Base-by-base conservation (phyloP, 2,329 filamentous ascomycete species). In the Botrytis aclada region DNA sequence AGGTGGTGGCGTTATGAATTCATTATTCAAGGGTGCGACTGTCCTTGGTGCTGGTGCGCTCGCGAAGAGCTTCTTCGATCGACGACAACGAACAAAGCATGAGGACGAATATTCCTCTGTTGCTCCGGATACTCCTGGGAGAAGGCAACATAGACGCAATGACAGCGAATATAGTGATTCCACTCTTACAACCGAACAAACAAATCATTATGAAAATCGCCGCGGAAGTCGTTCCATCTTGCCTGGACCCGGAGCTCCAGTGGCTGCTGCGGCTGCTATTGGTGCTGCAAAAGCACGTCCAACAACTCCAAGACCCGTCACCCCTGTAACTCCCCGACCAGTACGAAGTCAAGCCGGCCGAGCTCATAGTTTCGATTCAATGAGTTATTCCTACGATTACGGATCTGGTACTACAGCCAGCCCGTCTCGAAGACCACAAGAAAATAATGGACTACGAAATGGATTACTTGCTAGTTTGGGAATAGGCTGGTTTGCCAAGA, bases 401-500 rank as follows among this genome's bases (percentile, higher is more conserved):
- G 65, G 65, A 69, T 89, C 88, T 0, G 87, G 88, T 71, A 65
- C 60, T 56, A 84, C 87, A 60, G 47, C 70, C 16, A 92, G 88
- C 75, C 90, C 88, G 20, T 93, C 90, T 62, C 85, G 86, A 71
- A 82, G 83, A 29, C 66, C 66, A 25, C 65, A 73, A 63, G 71
- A 70, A 62, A 73, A 43, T 72, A 82, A 83, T 70, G 80, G 78
- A 43, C 47, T 79, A 77, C 71, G 83, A 71, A 81, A 83, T 20
- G 86, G 87, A 75, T 29, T 91, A 65, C 62, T 90, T 67, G 89
- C 88, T 14, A 85, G 90, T 2, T 82, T 93, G 39, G 91, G 91
- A 2, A 84, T 92, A 47, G 92, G 91, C 14, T 92, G 91, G 84
- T 83, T 94, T 65, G 88, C 88, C 10, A 90, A 88, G 82, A 88